Conservation (phyloP, 768 basidiomycete species). For the Rhodotorula graminis region DNA sequence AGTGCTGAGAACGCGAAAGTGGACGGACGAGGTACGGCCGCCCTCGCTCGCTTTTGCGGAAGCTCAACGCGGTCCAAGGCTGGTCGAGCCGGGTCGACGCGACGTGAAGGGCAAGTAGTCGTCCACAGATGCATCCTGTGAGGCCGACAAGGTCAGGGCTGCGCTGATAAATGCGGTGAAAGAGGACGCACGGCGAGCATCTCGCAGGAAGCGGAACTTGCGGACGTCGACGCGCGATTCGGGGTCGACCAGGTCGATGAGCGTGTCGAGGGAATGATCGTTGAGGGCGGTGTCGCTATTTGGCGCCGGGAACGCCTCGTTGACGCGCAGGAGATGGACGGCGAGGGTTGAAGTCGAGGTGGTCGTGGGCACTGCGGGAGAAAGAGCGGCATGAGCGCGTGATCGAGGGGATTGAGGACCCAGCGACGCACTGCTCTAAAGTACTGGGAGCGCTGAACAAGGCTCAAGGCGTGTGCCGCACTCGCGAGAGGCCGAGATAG, state of each 20-base stretch:
- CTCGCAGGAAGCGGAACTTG: conserved; percentile 21
- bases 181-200: conserved; percentile 30
- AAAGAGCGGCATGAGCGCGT: not conserved
- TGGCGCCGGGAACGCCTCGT: not conserved
- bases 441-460: no score
- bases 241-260: conserved; percentile 12
- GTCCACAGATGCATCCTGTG: conserved; percentile 27
- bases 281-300: not conserved
- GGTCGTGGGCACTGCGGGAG: not conserved
- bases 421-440: no score
- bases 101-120: conserved; percentile 6
- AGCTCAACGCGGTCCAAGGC: not conserved
- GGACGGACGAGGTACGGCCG: conserved; percentile 20
- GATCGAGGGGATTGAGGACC: no score
- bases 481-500: no score
- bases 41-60: not conserved
- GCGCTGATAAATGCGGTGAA: fast-evolving
- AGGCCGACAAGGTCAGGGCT: not conserved
- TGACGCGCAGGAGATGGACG: conserved; percentile 7
- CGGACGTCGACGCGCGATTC: not conserved
- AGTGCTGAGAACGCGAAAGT: no score
- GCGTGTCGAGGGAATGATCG: conserved; percentile 9
- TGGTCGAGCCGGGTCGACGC: not conserved
- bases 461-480: no score
- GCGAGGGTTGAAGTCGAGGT: not conserved